Base-by-base conservation (phyloP, 1,139 yeast genomes). In the Kodamaea alishanica region DNA sequence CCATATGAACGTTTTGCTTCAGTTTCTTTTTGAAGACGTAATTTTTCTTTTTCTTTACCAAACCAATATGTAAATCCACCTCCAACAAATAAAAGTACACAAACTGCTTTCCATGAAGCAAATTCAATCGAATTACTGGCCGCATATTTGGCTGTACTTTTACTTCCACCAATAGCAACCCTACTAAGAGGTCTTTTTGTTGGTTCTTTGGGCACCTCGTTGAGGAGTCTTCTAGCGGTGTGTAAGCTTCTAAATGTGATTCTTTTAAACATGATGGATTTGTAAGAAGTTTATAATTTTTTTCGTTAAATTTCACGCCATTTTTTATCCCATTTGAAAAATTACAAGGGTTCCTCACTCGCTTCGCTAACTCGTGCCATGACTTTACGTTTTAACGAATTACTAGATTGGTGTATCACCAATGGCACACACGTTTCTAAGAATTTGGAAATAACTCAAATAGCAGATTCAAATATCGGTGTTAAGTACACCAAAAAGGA, bases 1-100 rank as follows among this genome's bases (percentile, higher is more conserved):
- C 98, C 98, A 52, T 84, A 75, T 11, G 95, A 92, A 60, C 90
- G 75, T 55, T 86, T 88, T 33, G 84, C 77, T 52, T 88, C 96
- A 24, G 88, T 92, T 54, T 84, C 87, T 49, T 79, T 80, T 55
- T 87, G 86, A 29, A 81, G 67, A 47, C 81, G 77, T 36, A 89
- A 58, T 58, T 87, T 77, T 58, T 81, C 79, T 69, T 86, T 87
- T 56, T 88, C 95, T 34, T 66, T 63, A 38, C 75, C 70, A 62
- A 89, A 88, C 62, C 79, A 79, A 56, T 68, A 82, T 5, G 89
- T 82, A 40, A 84, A 67, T 0, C 73, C 82, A 31, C 83, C 84
- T 15, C 96, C 97, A 27, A 79, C 77, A 0, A 70, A 71, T 5
- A 84, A 46, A 54, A 89, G 75, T 25, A 87, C 54, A 1, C 78